phyloP scores from a whole-genome alignment of 179 eudicot species.

The Pouteria campechiana region DNA sequence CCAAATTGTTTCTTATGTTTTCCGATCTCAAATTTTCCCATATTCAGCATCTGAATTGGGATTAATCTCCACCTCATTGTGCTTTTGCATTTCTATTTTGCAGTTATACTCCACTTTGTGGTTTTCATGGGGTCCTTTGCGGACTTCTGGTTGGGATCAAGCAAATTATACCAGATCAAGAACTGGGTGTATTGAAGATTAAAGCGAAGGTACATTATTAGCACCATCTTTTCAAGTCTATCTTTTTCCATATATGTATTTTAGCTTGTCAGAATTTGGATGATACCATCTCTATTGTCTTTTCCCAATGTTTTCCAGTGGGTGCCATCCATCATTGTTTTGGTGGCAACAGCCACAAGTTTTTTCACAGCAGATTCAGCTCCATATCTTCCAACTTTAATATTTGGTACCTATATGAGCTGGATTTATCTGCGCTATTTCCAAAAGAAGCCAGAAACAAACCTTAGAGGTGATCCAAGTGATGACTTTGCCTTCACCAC shows the following conservation, averaged over 20 bases:
- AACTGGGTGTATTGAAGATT: constrained; percentile 50
- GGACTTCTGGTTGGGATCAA: constrained; percentile 92
- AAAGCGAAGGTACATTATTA: constrained; percentile 94
- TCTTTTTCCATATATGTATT: no score
- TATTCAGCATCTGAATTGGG: no score
- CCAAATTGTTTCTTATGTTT: no score
- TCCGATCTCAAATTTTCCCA: no score
- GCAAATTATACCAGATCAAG: constrained; percentile 94
- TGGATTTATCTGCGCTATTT: constrained; percentile 93
- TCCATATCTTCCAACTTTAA: constrained; percentile 65
- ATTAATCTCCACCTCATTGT: no score
- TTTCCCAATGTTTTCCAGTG: constrained; percentile 50
- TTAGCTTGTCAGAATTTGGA: no score
- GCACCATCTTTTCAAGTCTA: no score
- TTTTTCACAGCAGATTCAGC: constrained; percentile 56
- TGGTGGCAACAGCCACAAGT: constrained; percentile 47
- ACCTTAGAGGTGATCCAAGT: constrained; percentile 89
- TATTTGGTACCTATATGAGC: constrained; percentile 85
- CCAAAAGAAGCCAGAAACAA: constrained; percentile 77
- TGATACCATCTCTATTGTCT: background rate
- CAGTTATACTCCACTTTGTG: constrained; percentile 86
- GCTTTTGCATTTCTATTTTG: constrained; percentile 8
- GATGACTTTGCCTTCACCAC: constrained; percentile 89
- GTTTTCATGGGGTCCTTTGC: constrained; percentile 82
- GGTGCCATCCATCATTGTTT: constrained; percentile 73